Evolutionary conservation across 768 basidiomycete genomes (phyloP).

Genomic region (Scleroderma citrinum): DNA sequence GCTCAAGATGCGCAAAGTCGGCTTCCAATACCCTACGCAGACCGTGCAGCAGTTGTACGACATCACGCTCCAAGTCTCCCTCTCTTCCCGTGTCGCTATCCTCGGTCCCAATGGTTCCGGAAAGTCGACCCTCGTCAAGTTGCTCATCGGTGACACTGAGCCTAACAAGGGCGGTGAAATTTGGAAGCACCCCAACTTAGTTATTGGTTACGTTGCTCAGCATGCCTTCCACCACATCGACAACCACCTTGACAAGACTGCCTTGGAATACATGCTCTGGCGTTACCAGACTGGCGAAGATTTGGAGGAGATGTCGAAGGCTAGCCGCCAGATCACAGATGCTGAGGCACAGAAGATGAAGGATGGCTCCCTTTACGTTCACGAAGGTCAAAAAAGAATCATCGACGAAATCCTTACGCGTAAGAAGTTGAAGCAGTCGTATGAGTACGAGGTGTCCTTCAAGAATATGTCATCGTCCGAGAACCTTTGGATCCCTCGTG

Average conservation of each 20-base stretch:
- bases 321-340: constrained; percentile 76
- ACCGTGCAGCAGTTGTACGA: constrained; percentile 87
- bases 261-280: constrained; percentile 99
- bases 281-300: constrained; percentile 99
- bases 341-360: constrained; percentile 95
- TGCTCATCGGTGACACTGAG: constrained; percentile 95
- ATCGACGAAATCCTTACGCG: constrained; percentile 89
- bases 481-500: constrained; percentile 97
- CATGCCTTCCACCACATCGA: constrained; percentile 99
- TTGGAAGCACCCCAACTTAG: constrained; percentile 99
- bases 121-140: constrained; percentile 95
- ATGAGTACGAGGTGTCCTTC: constrained; percentile 97
- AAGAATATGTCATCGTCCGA: constrained; percentile 93
- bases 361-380: constrained; percentile 78
- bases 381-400: constrained; percentile 91
- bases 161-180: constrained; percentile 94
- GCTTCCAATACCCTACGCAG: constrained; percentile 91
- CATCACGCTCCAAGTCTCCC: constrained; percentile 93
- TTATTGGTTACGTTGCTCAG: constrained; percentile 98
- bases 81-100: constrained; percentile 96
- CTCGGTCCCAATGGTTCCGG: constrained; percentile 99
- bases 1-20: constrained; percentile 96
- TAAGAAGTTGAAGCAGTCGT: constrained; percentile 99
- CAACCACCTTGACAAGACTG: constrained; percentile 96
- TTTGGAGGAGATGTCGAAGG: constrained; percentile 94